Evolutionary conservation across 306 rosid species (phyloP).

Genomic region (Prunus fruticosa): DNA sequence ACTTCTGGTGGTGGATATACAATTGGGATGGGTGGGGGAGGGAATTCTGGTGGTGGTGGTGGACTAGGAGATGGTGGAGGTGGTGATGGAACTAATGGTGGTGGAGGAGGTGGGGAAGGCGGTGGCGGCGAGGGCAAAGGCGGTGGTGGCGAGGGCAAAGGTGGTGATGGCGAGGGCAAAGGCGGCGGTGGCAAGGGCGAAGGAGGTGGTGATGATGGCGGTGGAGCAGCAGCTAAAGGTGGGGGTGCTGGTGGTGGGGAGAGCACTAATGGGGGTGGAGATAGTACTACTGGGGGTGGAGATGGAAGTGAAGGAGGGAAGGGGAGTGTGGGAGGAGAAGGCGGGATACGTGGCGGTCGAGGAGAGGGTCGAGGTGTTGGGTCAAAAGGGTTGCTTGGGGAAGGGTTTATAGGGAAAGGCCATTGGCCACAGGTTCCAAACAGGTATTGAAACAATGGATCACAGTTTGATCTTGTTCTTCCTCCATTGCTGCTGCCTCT

Average conservation of each 20-base stretch:
- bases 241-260: constrained; percentile 9
- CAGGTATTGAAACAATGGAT: constrained; percentile 58
- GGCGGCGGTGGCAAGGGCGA: constrained; percentile 23
- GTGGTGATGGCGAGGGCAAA: not conserved
- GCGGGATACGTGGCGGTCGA: constrained; percentile 19
- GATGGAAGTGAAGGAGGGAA: constrained; percentile 22
- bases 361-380: constrained; percentile 43
- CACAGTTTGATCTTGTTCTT: constrained; percentile 46
- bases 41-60: constrained; percentile 11
- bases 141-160: not conserved
- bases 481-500: constrained; percentile 11
- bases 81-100: constrained; percentile 32
- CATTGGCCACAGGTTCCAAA: constrained; percentile 66
- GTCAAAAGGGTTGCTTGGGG: constrained; percentile 66
- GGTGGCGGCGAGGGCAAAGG: constrained; percentile 20
- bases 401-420: constrained; percentile 70
- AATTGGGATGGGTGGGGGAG: constrained; percentile 31
- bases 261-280: constrained; percentile 12
- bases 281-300: not conserved
- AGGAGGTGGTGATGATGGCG: constrained; percentile 26
- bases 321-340: constrained; percentile 38
- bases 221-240: constrained; percentile 15
- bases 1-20: constrained; percentile 34
- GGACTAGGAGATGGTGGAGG: constrained; percentile 7
- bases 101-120: constrained; percentile 15